phyloP scores from a whole-genome alignment of 345 rosid genomes.

The Hypericum perforatum region DNA sequence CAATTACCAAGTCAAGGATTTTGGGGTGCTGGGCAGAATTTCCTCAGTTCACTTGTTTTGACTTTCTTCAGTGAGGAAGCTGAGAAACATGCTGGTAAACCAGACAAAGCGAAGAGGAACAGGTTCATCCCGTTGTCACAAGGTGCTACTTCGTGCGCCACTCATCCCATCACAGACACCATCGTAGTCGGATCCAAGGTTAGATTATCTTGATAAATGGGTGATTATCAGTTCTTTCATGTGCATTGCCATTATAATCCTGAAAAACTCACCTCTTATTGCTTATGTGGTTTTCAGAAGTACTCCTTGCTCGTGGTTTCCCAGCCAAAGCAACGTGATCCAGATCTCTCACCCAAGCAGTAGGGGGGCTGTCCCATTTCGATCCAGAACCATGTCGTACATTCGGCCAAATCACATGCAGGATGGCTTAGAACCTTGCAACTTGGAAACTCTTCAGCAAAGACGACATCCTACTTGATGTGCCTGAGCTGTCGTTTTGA shows the following conservation, averaged over 20 bases:
- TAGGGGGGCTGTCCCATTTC: neutral
- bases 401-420: neutral
- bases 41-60: neutral
- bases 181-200: slow-evolving; percentile 88
- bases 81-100: slow-evolving; percentile 15
- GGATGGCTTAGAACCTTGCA: too few relatives aligned
- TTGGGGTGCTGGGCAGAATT: too few relatives aligned
- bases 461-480: too few relatives aligned
- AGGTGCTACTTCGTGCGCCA: slow-evolving; percentile 54
- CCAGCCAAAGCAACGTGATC: slow-evolving; percentile 27
- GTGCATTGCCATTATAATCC: too few relatives aligned
- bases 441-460: too few relatives aligned
- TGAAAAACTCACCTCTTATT: too few relatives aligned
- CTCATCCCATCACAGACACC: slow-evolving; percentile 67
- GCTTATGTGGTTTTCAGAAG: slow-evolving; percentile 31
- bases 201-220: slow-evolving; percentile 10
- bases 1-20: too few relatives aligned
- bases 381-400: neutral
- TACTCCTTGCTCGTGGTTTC: slow-evolving; percentile 54
- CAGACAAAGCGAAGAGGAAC: slow-evolving; percentile 32
- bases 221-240: too few relatives aligned
- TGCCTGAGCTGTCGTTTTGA: too few relatives aligned
- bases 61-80: slow-evolving; percentile 32
- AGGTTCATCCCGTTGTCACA: slow-evolving; percentile 67
- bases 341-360: neutral